Evolutionary conservation across 768 basidiomycete species (phyloP), one percentile per base, ranked within the genome.

Genomic region (Termitomyces titanicus): DNA sequence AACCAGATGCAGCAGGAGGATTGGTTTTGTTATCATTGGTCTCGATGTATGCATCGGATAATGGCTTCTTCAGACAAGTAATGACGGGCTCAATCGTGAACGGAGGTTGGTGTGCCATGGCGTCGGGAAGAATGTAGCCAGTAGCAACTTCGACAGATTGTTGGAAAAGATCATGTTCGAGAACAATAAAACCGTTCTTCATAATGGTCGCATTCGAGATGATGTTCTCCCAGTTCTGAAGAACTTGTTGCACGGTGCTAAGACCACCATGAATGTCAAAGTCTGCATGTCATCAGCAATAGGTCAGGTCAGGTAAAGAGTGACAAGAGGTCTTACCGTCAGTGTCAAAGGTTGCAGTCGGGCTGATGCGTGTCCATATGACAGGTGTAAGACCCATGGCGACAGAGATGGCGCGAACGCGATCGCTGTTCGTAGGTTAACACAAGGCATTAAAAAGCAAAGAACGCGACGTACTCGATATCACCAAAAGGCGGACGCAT

Each of bases 141-240:
- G 87, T 88, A 3, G 92, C 92, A 20, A 94, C 78, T 57, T 94
- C 88, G 42, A 94, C 92, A 1, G 85, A 78, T 67, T 93, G 86
- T 69, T 86, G 83, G 77, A 91, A 94, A 33, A 93, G 77, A 70
- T 94, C 92, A 67, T 91, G 88, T 68, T 91, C 89, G 34, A 96
- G 79, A 47, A 92, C 88, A 63, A 96, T 92, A 78, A 96, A 96
- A 11, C 94, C 94, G n/a, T 69, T 81, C 63, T 77, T 58, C 53
- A 89, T 72, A 24, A 68, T 64, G 3, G 82, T 71, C 8, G 79
- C 86, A 62, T 85, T 86, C 45, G 70, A 70, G 45, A 93, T 72
- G 71, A 94, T 92, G 58, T 73, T 72, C 61, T 90, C 75, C 82
- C 92, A 93, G 70, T 87, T 87, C 57, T 77, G 72, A 17, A 88